Evolutionary conservation across 768 basidiomycete genomes (phyloP), one percentile per base, ranked within the genome.

Genomic region (Mycena rebaudengoi): DNA sequence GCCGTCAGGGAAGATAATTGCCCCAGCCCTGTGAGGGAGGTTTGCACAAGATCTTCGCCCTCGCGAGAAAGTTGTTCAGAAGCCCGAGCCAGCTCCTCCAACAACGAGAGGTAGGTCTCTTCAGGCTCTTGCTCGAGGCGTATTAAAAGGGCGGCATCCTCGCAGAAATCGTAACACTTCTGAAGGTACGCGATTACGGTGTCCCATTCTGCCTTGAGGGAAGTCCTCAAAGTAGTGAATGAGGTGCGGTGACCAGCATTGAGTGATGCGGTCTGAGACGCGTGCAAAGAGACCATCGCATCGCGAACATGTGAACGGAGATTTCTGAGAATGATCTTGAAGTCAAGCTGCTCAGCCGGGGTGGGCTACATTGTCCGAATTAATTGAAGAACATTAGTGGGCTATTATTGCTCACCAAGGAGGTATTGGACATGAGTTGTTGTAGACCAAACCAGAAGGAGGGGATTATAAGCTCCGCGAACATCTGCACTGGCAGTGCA

Each of bases 231-330:
- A 21, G 50, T 33, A 14, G 46, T 25, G 12, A 60, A 10, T 29
- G 37, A 48, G 20, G 4, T 32, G 23, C 62, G 62, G n/a, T n/a
- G 16, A 41, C 35, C 13, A 21, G n/a, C n/a, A 20, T n/a, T 28
- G 25, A 58, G 16, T 12, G 62, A 21, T 20, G 41, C 41, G 13
- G 39, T 45, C 30, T 49, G 50, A 7, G 41, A 35, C 20, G 14
- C 18, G 21, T 64, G 25, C 63, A 50, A 64, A 4, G 63, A 39
- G 25, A 33, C 12, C 63, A 64, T 64, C 8, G 29, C 57, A 54
- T 59, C 21, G 29, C 49, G 37, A 37, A 64, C 25, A 35, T 33
- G 53, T 29, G 51, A 54, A 20, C 43, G 54, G 26, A 64, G 57
- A 11, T 35, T 18, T 16, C 4, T 20, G 12, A 63, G 62, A 20